Evolutionary conservation across 305 asterid species (phyloP).

Genomic region (Nicotiana rustica): DNA sequence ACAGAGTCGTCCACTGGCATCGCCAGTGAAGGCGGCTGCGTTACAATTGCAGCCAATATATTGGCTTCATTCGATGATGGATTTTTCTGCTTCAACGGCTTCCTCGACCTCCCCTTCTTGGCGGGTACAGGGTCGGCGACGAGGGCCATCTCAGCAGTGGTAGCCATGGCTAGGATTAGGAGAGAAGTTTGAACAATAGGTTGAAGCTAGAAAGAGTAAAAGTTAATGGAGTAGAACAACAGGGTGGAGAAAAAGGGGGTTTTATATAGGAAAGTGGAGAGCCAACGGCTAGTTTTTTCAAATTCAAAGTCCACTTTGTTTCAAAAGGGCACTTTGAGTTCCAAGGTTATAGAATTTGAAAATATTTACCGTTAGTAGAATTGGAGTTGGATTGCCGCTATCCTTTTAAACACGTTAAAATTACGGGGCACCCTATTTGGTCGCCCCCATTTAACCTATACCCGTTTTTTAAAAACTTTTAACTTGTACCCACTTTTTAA

Average conservation of each 20-base stretch:
- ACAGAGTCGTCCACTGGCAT: slow-evolving; percentile 39
- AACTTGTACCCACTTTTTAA: too few relatives aligned
- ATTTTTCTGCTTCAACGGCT: slow-evolving; percentile 58
- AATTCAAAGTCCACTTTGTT: slow-evolving; percentile 36
- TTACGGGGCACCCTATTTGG: too few relatives aligned
- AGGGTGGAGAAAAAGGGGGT: background rate
- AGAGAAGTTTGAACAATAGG: too few relatives aligned
- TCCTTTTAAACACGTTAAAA: background rate
- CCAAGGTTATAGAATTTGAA: slow-evolving; percentile 5
- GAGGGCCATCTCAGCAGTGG: slow-evolving; percentile 42
- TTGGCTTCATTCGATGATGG: slow-evolving; percentile 65
- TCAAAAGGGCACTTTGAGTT: slow-evolving; percentile 17
- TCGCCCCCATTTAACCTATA: too few relatives aligned
- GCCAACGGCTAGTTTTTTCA: slow-evolving; percentile 48
- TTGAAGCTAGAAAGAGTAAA: background rate
- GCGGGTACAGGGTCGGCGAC: slow-evolving; percentile 50
- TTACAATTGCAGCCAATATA: slow-evolving; percentile 58
- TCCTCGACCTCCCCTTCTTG: slow-evolving; percentile 63
- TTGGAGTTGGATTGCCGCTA: background rate
- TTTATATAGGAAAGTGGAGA: slow-evolving; percentile 22
- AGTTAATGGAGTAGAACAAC: background rate
- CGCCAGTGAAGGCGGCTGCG: slow-evolving; percentile 48
- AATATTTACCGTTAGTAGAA: slow-evolving; percentile 32
- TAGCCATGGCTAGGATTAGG: slow-evolving; percentile 43
- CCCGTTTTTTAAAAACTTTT: too few relatives aligned